These are phyloP conservation scores for Gaertneriomyces semiglobifer DNA, from an alignment of 192 early-diverging fungal species.

Conservation along the genomic window DNA sequence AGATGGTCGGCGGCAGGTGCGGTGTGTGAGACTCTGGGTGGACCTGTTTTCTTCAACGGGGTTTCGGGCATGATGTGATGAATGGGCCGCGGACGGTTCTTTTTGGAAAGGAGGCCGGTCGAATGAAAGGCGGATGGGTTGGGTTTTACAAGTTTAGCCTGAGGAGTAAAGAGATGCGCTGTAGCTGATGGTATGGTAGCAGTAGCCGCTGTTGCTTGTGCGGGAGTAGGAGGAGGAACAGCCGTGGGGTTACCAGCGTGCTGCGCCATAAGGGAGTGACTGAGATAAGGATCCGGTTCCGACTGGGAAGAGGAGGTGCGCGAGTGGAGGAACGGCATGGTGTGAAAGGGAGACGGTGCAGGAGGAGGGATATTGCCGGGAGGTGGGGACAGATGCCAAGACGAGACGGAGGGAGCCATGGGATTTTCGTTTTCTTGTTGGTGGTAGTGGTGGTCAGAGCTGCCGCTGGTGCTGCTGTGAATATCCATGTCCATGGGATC, in stretches of 20 bases:
- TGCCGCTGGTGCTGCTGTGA: neutral
- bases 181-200: neutral
- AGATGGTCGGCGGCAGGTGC: neutral
- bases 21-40: neutral
- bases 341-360: neutral
- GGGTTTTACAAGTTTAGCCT: slow-evolving; percentile 38
- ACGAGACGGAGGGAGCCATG: too few species aligned
- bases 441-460: neutral
- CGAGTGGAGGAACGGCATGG: slow-evolving; percentile 9
- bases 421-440: neutral
- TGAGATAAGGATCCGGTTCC: slow-evolving; percentile 20
- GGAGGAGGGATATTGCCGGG: neutral
- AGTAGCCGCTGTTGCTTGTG: too few species aligned
- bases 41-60: slow-evolving; percentile 32
- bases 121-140: slow-evolving; percentile 40
- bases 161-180: slow-evolving; percentile 23
- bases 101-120: slow-evolving; percentile 39
- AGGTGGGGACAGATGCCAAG: neutral
- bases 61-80: slow-evolving; percentile 33
- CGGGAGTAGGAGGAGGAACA: too few species aligned
- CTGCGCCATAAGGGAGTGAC: neutral
- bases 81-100: slow-evolving; percentile 17
- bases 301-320: slow-evolving; percentile 12
- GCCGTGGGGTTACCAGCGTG: too few species aligned
- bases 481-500: neutral